Evolutionary conservation across 169 alveolate genomes (phyloP), one percentile per base, ranked within the genome.

Genomic region (Plasmodium knowlesi): DNA sequence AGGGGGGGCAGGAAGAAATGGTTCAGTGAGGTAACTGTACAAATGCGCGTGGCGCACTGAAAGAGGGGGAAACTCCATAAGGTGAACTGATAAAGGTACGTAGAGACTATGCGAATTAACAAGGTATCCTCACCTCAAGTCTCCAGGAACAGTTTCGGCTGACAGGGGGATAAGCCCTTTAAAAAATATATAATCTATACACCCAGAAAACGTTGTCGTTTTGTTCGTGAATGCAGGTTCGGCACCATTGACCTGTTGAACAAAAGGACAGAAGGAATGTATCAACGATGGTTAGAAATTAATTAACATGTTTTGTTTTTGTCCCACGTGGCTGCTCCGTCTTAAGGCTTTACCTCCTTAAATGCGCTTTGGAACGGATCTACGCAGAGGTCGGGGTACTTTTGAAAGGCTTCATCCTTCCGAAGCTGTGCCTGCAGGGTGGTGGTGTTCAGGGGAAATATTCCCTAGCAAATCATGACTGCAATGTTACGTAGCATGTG

Each of bases 211-310:
- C 6, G 12, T 34, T 1, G 22, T 2, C n/a, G 93, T 88, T 78
- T 88, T 88, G 54, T 78, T 88, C 5, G 93, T 88, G 46, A 88
- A 88, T 19, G 28, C 22, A 6, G 93, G 88, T 39, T 88, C 93
- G 34, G 70, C 39, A n/a, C 93, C 93, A 43, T 88, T 88, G 25
- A 88, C 19, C 93, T 88, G 22, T 4, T 14, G 67, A 4, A 72
- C 5, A 43, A 37, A 34, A 5, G 61, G 34, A 25, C 6, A 16
- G 72, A 6, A 30, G 28, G 25, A 43, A 32, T 30, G 8, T 30
- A 12, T 14, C 61, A 19, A 50, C 61, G 19, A 50, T 50, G 19
- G 61, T 14, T 50, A 8, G 19, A 50, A 67, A 22, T 67, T 10
- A 50, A 54, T 53, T 32, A 8, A 54, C 22, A 30, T 54, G 0